Evolutionary conservation across 768 basidiomycete species (phyloP).

Genomic region (Leucogyrophana mollusca): DNA sequence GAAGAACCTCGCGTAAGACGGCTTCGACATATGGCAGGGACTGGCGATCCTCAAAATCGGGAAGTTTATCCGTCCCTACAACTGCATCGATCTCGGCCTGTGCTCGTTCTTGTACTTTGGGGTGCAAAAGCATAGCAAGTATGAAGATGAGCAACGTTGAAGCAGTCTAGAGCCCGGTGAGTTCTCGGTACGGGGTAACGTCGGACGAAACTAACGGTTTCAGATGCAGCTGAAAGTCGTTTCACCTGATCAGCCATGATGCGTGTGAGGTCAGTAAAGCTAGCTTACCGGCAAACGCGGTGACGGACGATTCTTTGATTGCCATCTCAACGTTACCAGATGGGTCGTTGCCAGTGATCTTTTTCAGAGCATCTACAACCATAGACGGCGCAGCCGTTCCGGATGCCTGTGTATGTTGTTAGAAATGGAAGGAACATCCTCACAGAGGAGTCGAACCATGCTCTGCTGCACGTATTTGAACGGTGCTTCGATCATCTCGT

Average conservation of each 20-base stretch:
- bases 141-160: slow-evolving; percentile 30
- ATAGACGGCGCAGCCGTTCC: slow-evolving; percentile 25
- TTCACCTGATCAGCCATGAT: neutral
- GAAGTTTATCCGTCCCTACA: slow-evolving; percentile 29
- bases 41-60: slow-evolving; percentile 26
- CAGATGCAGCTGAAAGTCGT: slow-evolving; percentile 21
- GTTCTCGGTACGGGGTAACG: neutral
- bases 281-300: slow-evolving; percentile 27
- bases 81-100: slow-evolving; percentile 36
- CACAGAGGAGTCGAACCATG: slow-evolving; percentile 22
- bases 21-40: slow-evolving; percentile 28
- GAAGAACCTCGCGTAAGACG: slow-evolving; percentile 29
- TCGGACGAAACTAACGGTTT: slow-evolving; percentile 20
- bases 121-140: slow-evolving; percentile 35
- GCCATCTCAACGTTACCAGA: slow-evolving; percentile 14
- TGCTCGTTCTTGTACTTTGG: slow-evolving; percentile 35
- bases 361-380: slow-evolving; percentile 22
- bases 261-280: neutral
- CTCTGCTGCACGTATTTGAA: slow-evolving; percentile 29
- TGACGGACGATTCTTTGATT: slow-evolving; percentile 26
- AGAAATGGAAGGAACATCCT: neutral
- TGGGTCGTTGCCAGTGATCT: slow-evolving; percentile 5
- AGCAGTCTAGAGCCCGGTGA: slow-evolving; percentile 21
- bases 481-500: slow-evolving; percentile 27
- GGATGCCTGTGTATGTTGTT: slow-evolving; percentile 11